Conservation (phyloP, 345 rosid genomes). For the Rhodamnia rubescens region DNA sequence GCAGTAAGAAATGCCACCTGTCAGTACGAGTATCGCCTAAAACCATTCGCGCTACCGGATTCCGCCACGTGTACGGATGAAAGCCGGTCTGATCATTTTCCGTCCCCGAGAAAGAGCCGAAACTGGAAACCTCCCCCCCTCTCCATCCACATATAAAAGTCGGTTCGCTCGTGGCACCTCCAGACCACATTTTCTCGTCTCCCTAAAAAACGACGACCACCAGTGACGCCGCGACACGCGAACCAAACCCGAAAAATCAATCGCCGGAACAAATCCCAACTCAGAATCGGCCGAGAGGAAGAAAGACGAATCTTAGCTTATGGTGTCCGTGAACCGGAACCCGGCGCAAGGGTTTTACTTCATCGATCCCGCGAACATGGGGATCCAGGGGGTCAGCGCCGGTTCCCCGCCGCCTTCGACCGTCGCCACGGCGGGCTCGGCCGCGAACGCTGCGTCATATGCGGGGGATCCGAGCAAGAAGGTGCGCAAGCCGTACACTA, state of each 20-base stretch:
- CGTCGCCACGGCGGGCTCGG: background rate
- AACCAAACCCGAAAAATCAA: background rate
- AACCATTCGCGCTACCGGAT: background rate
- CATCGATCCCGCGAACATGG: constrained; percentile 48
- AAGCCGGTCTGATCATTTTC: background rate
- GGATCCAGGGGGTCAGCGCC: constrained; percentile 28
- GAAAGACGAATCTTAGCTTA: constrained; percentile 4
- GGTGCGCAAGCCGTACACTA: constrained; percentile 86
- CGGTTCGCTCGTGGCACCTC: background rate
- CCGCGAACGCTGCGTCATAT: constrained; percentile 11
- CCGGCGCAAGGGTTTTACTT: constrained; percentile 45
- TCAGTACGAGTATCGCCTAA: background rate
- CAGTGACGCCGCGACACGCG: background rate
- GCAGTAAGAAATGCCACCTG: background rate
- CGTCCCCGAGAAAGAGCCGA: background rate
- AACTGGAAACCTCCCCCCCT: background rate
- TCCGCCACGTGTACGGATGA: constrained; percentile 26
- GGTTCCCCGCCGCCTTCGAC: background rate
- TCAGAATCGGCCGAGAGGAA: background rate
- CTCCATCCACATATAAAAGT: background rate
- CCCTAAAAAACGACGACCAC: background rate
- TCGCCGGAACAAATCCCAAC: background rate
- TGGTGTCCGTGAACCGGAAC: constrained; percentile 61
- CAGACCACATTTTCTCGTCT: background rate
- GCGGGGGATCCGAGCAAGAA: constrained; percentile 56